Conservation (phyloP, 306 rosid species). For the Trichosanthes truncata region DNA sequence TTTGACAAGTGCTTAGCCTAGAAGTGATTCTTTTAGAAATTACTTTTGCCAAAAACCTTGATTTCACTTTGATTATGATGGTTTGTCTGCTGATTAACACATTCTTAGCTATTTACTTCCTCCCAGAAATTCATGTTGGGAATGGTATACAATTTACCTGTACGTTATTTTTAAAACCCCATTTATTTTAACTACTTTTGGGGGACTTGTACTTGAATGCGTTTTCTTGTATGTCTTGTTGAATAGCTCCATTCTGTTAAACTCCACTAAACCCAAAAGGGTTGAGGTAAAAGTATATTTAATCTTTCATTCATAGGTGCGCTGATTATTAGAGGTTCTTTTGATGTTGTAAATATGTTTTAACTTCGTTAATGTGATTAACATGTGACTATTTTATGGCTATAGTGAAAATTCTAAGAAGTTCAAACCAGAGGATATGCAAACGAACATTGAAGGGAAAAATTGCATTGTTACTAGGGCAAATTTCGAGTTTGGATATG, state of each 20-base stretch:
- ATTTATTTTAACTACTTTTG: neutral
- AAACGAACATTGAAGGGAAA: slow-evolving; percentile 48
- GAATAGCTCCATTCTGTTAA: neutral
- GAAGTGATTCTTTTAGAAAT: too few relatives aligned
- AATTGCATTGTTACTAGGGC: slow-evolving; percentile 93
- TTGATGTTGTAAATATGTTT: neutral
- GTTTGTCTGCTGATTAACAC: neutral
- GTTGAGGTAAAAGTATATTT: neutral
- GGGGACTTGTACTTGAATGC: neutral
- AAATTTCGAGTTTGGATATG: slow-evolving; percentile 84
- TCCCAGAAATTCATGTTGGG: neutral
- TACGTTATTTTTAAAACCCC: neutral
- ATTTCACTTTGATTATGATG: neutral
- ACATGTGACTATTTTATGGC: neutral
- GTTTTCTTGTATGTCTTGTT: too few relatives aligned
- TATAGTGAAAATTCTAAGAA: too few relatives aligned
- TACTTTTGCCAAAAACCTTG: neutral
- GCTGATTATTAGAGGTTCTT: neutral
- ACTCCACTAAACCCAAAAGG: neutral
- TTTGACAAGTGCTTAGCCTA: too few relatives aligned
- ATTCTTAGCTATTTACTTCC: neutral
- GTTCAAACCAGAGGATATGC: slow-evolving; percentile 63
- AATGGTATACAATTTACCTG: neutral
- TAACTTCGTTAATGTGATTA: neutral
- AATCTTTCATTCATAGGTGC: neutral